Evolutionary conservation across 2,329 filamentous ascomycete species (phyloP), one percentile per base, ranked within the genome.

Genomic region (Sporothrix mexicana): DNA sequence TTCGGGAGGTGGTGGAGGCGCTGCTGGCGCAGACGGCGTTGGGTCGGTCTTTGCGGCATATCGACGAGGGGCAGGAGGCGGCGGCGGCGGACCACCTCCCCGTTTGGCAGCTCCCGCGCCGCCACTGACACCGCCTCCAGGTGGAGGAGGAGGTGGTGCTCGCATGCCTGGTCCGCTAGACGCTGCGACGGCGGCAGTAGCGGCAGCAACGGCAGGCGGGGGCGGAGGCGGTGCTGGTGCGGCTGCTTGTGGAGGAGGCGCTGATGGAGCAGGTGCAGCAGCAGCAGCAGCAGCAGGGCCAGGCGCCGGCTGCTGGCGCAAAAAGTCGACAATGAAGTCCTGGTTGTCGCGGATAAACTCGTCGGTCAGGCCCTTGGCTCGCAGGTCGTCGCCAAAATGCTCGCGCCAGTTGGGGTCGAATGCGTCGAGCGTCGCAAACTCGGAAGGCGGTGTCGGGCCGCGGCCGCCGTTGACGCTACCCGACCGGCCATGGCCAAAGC

Each of bases 271-370:
- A 9, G 77, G 74, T 7, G 72, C 49, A 15, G 73, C 55, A 8
- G 70, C 59, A 9, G 74, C 20, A 36, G 45, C 53, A 3, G 70
- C 51, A 23, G 51, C 61, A 8, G 70, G 41, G 12, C 51, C 70
- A 71, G n/a, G 74, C 74, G 10, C 30, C 20, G 87, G 86, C 76
- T 91, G 86, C 73, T 90, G 83, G 75, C 86, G 86, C 74, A 91
- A 81, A 77, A 91, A 91, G 53, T 89, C 86, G 75, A 91, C 86
- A 77, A 91, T 91, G 75, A 91, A 91, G 77, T 91, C 88, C 77
- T 91, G 89, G 77, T 91, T 91, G 51, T 90, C 88, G 75, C 86
- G 87, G 77, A 91, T 91, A 75, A 91, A 88, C 76, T 91, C 89
- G 76, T 91, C 89, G 7, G 87, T 90, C 74, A 91, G 83, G 17